These are phyloP conservation scores for Verticillium dahliae DNA, from an alignment of 2,329 filamentous ascomycete species.

Conservation along the genomic window DNA sequence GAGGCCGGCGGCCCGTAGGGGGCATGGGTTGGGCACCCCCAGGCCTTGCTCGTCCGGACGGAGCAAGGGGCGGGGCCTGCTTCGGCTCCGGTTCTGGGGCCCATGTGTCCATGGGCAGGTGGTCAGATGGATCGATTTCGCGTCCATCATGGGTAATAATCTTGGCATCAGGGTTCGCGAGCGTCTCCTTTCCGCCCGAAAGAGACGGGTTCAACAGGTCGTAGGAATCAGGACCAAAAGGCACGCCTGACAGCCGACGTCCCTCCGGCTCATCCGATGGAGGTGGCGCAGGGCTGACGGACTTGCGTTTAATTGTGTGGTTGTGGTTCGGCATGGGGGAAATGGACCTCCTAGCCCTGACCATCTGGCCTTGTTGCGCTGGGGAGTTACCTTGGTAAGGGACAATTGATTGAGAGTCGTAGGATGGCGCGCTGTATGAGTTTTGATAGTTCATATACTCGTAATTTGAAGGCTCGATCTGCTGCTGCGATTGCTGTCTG, in stretches of 20 bases:
- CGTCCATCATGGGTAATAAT: conserved; percentile 71
- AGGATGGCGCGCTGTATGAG: conserved; percentile 30
- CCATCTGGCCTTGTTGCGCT: conserved; percentile 21
- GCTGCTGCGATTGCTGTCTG: conserved; percentile 24
- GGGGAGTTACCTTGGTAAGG: conserved; percentile 27
- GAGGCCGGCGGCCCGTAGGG: conserved; percentile 40
- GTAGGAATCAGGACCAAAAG: conserved; percentile 72
- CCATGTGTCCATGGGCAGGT: conserved; percentile 71
- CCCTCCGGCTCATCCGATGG: conserved; percentile 26
- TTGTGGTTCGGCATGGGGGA: conserved; percentile 33
- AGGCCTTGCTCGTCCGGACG: conserved; percentile 36
- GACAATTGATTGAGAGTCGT: conserved; percentile 33
- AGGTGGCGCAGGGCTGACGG: conserved; percentile 63
- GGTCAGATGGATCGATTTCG: conserved; percentile 74
- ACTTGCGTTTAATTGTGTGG: conserved; percentile 61
- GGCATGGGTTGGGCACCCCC: conserved; percentile 48
- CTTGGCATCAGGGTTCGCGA: conserved; percentile 51
- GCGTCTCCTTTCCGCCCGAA: conserved; percentile 25
- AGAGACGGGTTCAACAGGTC: conserved; percentile 61
- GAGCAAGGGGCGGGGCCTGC: conserved; percentile 16
- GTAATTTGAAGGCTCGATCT: background rate
- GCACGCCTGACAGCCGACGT: conserved; percentile 53
- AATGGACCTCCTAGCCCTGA: conserved; percentile 34
- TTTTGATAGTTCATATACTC: conserved; percentile 2
- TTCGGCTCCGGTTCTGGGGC: conserved; percentile 65